A percentile compares a stretch with the other conserved stretches of the same genome.
These are phyloP conservation scores for Sugiyamaella marilandica DNA, from an alignment of 805 yeast species.

Conservation along the genomic window DNA sequence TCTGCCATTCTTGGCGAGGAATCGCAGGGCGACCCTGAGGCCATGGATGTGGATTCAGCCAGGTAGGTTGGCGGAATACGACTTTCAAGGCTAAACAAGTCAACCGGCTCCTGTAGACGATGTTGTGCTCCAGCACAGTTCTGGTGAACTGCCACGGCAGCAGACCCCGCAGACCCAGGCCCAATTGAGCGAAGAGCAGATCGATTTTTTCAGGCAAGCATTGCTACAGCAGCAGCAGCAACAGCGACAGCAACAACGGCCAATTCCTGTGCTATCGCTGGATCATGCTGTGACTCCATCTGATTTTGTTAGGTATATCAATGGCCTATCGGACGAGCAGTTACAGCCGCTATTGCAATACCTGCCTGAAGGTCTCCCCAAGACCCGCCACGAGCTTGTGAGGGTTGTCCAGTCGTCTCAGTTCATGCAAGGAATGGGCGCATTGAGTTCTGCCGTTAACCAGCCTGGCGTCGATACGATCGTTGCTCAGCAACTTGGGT, in stretches of 20 bases:
- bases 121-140: slow-evolving; percentile 58
- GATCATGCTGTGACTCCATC: slow-evolving; percentile 35
- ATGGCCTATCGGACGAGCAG: slow-evolving; percentile 30
- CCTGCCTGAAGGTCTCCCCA: slow-evolving; percentile 42
- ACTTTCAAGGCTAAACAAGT: slow-evolving; percentile 65
- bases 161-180: too few relatives aligned
- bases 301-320: slow-evolving; percentile 34
- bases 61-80: slow-evolving; percentile 52
- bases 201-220: not conserved
- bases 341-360: slow-evolving; percentile 35
- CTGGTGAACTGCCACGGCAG: too few relatives aligned
- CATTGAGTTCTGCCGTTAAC: slow-evolving; percentile 42
- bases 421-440: slow-evolving; percentile 41
- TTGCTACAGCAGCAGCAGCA: not conserved
- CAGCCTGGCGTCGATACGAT: slow-evolving; percentile 40
- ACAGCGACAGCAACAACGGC: not conserved
- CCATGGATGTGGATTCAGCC: slow-evolving; percentile 15
- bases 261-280: slow-evolving; percentile 32
- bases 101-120: slow-evolving; percentile 63
- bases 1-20: slow-evolving; percentile 42
- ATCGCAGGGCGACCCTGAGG: slow-evolving; percentile 16
- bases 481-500: slow-evolving; percentile 46
- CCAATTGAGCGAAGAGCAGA: slow-evolving; percentile 18
- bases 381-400: slow-evolving; percentile 37
- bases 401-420: slow-evolving; percentile 46